A percentile compares a stretch with the other conserved stretches of the same genome.
These are phyloP conservation scores for Fusarium buxicola DNA, from an alignment of 2,329 filamentous ascomycete genomes.

Conservation along the genomic window DNA sequence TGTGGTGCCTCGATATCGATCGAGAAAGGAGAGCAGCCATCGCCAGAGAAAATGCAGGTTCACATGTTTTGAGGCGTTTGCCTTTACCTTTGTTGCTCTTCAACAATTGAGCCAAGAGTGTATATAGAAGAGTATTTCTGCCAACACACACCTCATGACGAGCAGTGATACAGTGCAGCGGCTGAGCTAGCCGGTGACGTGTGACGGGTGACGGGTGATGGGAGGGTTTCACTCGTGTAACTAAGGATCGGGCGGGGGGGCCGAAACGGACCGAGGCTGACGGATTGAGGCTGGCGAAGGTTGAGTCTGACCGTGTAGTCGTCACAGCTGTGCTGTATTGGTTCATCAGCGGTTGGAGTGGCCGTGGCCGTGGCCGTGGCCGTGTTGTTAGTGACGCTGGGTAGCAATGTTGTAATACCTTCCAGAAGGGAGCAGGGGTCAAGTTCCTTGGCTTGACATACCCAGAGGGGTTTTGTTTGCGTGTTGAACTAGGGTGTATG, in stretches of 20 bases:
- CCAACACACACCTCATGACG: no score
- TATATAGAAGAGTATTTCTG: background rate
- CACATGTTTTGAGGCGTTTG: conserved; percentile 1
- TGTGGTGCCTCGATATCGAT: background rate
- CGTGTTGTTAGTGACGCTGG: background rate
- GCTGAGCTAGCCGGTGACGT: no score
- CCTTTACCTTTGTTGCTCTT: background rate
- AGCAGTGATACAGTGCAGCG: no score
- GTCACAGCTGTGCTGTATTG: conserved; percentile 11
- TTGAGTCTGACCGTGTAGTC: conserved; percentile 17
- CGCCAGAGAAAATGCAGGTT: background rate
- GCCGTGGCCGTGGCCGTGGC: background rate
- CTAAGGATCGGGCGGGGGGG: conserved; percentile 27
- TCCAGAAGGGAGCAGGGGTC: conserved; percentile 28
- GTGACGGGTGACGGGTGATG: no score
- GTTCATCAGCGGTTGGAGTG: background rate
- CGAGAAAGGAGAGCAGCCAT: background rate
- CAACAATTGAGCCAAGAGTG: background rate
- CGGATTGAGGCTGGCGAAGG: background rate
- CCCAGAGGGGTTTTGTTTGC: background rate
- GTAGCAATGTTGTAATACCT: conserved; percentile 22
- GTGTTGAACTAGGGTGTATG: conserved; percentile 5
- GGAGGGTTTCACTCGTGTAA: conserved; percentile 22
- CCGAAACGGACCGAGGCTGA: conserved; percentile 37
- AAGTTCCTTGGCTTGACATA: no score